phyloP scores from a whole-genome alignment of 169 alveolate genomes.

The Plasmodium vinckei region DNA sequence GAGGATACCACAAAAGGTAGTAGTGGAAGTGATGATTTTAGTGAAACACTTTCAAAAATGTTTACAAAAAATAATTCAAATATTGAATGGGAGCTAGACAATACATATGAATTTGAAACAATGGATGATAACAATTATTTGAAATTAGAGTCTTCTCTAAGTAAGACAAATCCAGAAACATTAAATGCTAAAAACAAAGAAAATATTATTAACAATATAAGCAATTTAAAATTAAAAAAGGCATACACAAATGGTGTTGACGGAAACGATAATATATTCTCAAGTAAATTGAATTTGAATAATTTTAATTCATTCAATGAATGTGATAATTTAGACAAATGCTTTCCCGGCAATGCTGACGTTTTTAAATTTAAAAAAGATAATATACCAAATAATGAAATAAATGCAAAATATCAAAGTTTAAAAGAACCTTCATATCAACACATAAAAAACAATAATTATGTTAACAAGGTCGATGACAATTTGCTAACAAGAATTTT shows the following conservation, averaged over 20 bases:
- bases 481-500: not conserved
- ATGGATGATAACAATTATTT: slow-evolving; percentile 21
- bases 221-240: slow-evolving; percentile 33
- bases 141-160: not conserved
- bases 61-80: slow-evolving; percentile 49
- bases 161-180: not conserved
- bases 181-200: too few relatives aligned
- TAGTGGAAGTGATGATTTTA: slow-evolving; percentile 11
- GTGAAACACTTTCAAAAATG: slow-evolving; percentile 6
- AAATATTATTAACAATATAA: not conserved
- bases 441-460: not conserved
- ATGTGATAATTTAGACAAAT: slow-evolving; percentile 6
- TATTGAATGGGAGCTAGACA: slow-evolving; percentile 38
- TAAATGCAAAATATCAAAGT: not conserved
- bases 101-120: slow-evolving; percentile 65
- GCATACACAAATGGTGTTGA: slow-evolving; percentile 13
- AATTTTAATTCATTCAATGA: slow-evolving; percentile 39
- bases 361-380: not conserved
- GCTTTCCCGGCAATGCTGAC: slow-evolving; percentile 4
- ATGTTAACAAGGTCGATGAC: not conserved
- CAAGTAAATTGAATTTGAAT: slow-evolving; percentile 13
- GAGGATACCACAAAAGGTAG: slow-evolving; percentile 8
- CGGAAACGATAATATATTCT: slow-evolving; percentile 13
- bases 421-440: not conserved
- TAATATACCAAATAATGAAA: slow-evolving; percentile 7